Conservation (phyloP, 2,329 filamentous ascomycete genomes). For the Biscogniauxia marginata region DNA sequence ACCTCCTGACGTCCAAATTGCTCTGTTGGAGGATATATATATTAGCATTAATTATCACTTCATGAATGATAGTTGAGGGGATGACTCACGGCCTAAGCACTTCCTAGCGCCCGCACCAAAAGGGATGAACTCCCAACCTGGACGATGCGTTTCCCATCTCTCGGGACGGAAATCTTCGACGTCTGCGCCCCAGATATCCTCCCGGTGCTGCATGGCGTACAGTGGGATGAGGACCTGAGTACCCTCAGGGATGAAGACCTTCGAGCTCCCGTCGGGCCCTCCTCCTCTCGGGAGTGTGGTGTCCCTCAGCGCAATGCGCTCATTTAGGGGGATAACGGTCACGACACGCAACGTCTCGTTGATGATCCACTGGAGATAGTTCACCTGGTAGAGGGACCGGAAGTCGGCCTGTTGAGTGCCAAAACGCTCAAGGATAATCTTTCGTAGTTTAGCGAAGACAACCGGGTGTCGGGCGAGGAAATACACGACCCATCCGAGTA, state of each 20-base stretch:
- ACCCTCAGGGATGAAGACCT: constrained; percentile 45
- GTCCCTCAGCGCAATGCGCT: constrained; percentile 23
- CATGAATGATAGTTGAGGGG: neutral
- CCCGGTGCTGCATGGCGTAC: constrained; percentile 33
- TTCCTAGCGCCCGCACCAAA: constrained; percentile 36
- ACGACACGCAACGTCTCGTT: constrained; percentile 10
- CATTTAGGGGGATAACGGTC: constrained; percentile 29
- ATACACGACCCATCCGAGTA: constrained; percentile 49
- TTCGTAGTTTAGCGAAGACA: constrained; percentile 43
- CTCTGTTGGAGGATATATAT: constrained; percentile 10
- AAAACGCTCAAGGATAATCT: constrained; percentile 44
- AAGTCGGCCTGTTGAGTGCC: constrained; percentile 47
- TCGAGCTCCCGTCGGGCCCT: constrained; percentile 40
- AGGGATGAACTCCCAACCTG: constrained; percentile 32
- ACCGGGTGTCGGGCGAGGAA: constrained; percentile 40
- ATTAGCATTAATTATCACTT: neutral
- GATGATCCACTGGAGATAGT: constrained; percentile 6
- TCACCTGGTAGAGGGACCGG: constrained; percentile 8
- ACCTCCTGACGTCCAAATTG: constrained; percentile 28
- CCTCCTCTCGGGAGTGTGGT: constrained; percentile 48
- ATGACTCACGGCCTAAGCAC: constrained; percentile 30
- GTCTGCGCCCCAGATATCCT: constrained; percentile 30
- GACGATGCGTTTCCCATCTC: constrained; percentile 14
- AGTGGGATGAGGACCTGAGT: constrained; percentile 35
- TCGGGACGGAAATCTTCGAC: constrained; percentile 19